phyloP scores from a whole-genome alignment of 768 basidiomycete species.

The Calocybe gangraenosa region DNA sequence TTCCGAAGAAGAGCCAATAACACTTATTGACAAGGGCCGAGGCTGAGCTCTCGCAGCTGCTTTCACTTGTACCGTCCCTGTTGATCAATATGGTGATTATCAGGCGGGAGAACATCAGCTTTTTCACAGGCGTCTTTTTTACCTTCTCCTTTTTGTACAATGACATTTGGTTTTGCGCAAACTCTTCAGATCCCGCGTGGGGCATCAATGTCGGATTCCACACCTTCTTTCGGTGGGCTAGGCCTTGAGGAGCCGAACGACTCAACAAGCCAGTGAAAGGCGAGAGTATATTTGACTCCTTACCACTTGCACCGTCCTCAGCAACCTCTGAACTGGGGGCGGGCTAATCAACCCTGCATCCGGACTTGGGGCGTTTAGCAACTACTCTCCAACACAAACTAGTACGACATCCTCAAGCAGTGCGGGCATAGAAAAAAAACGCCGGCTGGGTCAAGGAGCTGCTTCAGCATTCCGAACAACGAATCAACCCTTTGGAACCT shows the following conservation, averaged over 20 bases:
- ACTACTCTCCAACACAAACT: constrained; percentile 5
- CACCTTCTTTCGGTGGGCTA: constrained; percentile 27
- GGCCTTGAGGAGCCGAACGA: constrained; percentile 20
- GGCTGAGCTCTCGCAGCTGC: too few relatives aligned
- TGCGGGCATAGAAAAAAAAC: neutral
- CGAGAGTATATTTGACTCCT: constrained; percentile 35
- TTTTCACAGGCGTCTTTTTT: constrained; percentile 16
- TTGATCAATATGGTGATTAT: too few relatives aligned
- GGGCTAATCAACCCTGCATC: constrained; percentile 32
- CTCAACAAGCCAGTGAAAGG: constrained; percentile 21
- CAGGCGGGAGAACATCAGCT: neutral
- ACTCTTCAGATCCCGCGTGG: constrained; percentile 35
- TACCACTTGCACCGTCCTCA: constrained; percentile 21
- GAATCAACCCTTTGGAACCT: constrained; percentile 8
- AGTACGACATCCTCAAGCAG: constrained; percentile 8
- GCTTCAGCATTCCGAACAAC: constrained; percentile 1
- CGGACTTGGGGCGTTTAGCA: constrained; percentile 46
- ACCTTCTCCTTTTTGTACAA: constrained; percentile 18
- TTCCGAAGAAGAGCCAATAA: too few relatives aligned
- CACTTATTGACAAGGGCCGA: too few relatives aligned
- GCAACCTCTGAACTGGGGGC: constrained; percentile 24
- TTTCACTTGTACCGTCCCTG: too few relatives aligned
- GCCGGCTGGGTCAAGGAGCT: constrained; percentile 17
- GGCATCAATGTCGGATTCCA: constrained; percentile 42
- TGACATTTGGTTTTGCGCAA: constrained; percentile 15